Conservation (phyloP, 768 basidiomycete species). For the Imleria badia region DNA sequence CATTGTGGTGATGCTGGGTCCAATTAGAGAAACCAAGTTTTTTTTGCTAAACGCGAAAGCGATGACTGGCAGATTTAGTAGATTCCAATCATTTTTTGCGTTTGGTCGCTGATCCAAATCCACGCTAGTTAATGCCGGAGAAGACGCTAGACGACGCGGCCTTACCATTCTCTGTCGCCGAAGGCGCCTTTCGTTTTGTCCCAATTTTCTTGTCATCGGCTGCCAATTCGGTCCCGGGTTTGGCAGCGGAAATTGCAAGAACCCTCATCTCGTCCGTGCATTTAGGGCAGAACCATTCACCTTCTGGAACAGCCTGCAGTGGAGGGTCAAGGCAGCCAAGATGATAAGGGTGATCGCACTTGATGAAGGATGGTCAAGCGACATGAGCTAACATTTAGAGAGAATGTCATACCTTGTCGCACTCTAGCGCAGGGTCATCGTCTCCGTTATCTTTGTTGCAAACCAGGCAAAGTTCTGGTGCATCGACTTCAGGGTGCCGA, state of each 20-base stretch:
- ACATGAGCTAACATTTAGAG: background rate
- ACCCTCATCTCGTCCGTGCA: slow-evolving; percentile 63
- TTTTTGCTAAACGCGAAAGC: background rate
- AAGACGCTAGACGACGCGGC: slow-evolving; percentile 3
- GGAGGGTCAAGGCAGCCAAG: slow-evolving; percentile 79
- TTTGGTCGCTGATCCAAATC: slow-evolving; percentile 31
- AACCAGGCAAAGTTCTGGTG: slow-evolving; percentile 66
- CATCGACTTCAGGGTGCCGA: slow-evolving; percentile 76
- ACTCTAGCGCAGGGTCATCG: slow-evolving; percentile 75
- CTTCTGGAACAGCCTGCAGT: slow-evolving; percentile 73
- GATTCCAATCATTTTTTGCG: slow-evolving; percentile 36
- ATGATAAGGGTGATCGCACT: slow-evolving; percentile 93
- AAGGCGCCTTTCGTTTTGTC: slow-evolving; percentile 48
- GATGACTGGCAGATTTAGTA: background rate
- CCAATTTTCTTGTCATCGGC: slow-evolving; percentile 26
- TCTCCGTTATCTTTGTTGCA: slow-evolving; percentile 73
- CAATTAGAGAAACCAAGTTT: slow-evolving; percentile 4
- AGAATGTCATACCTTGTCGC: slow-evolving; percentile 70
- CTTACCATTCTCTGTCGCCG: slow-evolving; percentile 40
- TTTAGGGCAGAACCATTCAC: slow-evolving; percentile 89
- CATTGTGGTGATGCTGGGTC: background rate
- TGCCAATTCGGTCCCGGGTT: background rate
- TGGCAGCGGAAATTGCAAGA: slow-evolving; percentile 23
- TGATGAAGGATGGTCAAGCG: slow-evolving; percentile 4
- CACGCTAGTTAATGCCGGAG: background rate